Evolutionary conservation across 768 basidiomycete species (phyloP).

Genomic region (Tephrocybe sp.): DNA sequence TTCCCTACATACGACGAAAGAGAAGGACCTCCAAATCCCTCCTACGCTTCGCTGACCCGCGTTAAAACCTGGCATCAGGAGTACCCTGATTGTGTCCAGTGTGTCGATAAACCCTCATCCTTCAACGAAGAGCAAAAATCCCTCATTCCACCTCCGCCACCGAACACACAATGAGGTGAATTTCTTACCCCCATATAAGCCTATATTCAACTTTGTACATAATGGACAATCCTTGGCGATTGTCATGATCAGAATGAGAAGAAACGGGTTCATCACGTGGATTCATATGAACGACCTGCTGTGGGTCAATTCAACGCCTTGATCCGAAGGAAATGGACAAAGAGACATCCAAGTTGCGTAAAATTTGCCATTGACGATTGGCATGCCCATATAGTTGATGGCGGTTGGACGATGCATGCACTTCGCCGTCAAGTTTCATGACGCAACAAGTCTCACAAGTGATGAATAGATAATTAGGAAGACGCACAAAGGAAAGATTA

Average conservation of each 20-base stretch:
- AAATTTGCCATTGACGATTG: too few relatives aligned
- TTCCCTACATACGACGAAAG: not conserved
- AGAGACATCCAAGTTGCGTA: too few relatives aligned
- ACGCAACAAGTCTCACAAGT: too few relatives aligned
- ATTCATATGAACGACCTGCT: not conserved
- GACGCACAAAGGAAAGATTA: too few relatives aligned
- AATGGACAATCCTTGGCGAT: not conserved
- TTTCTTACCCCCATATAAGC: not conserved
- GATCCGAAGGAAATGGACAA: not conserved
- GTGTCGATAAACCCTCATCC: not conserved
- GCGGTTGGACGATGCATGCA: too few relatives aligned
- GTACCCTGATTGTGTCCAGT: not conserved
- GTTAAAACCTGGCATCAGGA: not conserved
- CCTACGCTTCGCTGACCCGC: not conserved
- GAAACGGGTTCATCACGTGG: too few relatives aligned
- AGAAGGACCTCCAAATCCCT: not conserved
- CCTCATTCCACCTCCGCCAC: not conserved
- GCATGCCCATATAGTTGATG: too few relatives aligned
- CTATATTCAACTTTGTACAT: too few relatives aligned
- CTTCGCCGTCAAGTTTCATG: too few relatives aligned
- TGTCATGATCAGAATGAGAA: too few relatives aligned
- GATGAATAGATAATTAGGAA: too few relatives aligned
- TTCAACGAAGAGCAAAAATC: conserved; percentile 9
- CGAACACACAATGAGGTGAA: not conserved
- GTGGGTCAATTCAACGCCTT: not conserved